Conservation (phyloP, 2,329 filamentous ascomycete species). For the Fusarium sublunatum region DNA sequence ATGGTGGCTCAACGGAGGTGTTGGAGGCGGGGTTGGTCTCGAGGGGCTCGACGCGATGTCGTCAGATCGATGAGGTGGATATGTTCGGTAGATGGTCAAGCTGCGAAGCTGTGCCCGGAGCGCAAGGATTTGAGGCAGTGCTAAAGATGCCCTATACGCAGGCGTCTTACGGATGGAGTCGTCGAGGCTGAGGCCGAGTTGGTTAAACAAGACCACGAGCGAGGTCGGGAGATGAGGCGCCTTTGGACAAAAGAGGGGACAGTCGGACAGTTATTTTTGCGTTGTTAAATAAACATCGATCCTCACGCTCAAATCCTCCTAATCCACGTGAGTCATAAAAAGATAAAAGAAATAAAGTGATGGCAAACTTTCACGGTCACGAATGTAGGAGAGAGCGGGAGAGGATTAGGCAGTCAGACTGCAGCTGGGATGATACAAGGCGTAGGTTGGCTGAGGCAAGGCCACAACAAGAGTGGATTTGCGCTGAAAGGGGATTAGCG, state of each 20-base stretch:
- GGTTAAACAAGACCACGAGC: slow-evolving; percentile 15
- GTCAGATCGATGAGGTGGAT: slow-evolving; percentile 29
- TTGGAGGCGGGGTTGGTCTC: slow-evolving; percentile 44
- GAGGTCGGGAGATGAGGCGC: slow-evolving; percentile 13
- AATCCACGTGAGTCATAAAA: slow-evolving; percentile 40
- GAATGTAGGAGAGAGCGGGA: slow-evolving; percentile 21
- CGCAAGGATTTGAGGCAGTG: background rate
- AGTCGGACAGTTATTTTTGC: slow-evolving; percentile 1
- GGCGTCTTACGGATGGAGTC: slow-evolving; percentile 4
- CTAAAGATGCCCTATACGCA: background rate
- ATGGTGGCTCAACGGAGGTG: slow-evolving; percentile 34
- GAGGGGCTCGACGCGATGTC: slow-evolving; percentile 43
- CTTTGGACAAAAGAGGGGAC: slow-evolving; percentile 10
- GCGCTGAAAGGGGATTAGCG: slow-evolving; percentile 35
- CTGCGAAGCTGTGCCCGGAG: slow-evolving; percentile 1
- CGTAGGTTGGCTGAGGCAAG: slow-evolving; percentile 44
- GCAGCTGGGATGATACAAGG: slow-evolving; percentile 43
- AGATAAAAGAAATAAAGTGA: slow-evolving; percentile 28
- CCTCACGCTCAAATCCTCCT: slow-evolving; percentile 18
- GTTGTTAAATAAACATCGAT: slow-evolving; percentile 4
- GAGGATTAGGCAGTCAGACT: slow-evolving; percentile 48
- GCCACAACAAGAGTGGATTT: slow-evolving; percentile 35
- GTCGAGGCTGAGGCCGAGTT: slow-evolving; percentile 24
- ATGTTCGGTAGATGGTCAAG: background rate
- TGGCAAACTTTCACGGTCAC: slow-evolving; percentile 23